Percentiles rank a stretch among this genome's conserved stretches.
Evolutionary conservation across 441 rosid species (phyloP).

Genomic region (Geranium incanum): DNA sequence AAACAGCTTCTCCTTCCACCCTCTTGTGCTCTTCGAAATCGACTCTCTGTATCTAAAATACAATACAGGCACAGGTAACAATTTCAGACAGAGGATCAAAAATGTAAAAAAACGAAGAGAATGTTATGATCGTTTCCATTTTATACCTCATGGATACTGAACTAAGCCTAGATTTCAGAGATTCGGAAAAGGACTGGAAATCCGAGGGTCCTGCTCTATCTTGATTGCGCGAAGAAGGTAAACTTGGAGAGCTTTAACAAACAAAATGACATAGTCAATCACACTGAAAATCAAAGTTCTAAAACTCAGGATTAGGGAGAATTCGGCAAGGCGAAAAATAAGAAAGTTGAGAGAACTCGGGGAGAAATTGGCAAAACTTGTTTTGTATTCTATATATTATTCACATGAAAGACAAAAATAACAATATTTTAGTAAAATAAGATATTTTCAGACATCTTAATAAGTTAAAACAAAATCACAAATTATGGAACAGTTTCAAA

Average conservation of each 20-base stretch:
- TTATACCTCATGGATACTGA: slow-evolving; percentile 34
- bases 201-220: slow-evolving; percentile 43
- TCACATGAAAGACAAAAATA: no score
- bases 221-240: slow-evolving; percentile 29
- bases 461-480: no score
- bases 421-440: no score
- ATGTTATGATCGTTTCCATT: not conserved
- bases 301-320: no score
- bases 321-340: no score
- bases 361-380: no score
- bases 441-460: no score
- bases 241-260: slow-evolving; percentile 24
- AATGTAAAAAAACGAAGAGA: not conserved
- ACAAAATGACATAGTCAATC: slow-evolving; percentile 9
- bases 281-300: not conserved
- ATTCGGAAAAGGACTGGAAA: slow-evolving; percentile 40
- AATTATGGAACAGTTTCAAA: no score
- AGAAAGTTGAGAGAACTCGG: no score
- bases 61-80: not conserved
- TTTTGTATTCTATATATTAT: no score
- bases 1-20: slow-evolving; percentile 56
- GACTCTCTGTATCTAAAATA: slow-evolving; percentile 37
- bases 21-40: slow-evolving; percentile 51
- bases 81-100: not conserved
- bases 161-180: slow-evolving; percentile 35